Conservation (phyloP, 768 basidiomycete genomes). For the Pholiota conissans region DNA sequence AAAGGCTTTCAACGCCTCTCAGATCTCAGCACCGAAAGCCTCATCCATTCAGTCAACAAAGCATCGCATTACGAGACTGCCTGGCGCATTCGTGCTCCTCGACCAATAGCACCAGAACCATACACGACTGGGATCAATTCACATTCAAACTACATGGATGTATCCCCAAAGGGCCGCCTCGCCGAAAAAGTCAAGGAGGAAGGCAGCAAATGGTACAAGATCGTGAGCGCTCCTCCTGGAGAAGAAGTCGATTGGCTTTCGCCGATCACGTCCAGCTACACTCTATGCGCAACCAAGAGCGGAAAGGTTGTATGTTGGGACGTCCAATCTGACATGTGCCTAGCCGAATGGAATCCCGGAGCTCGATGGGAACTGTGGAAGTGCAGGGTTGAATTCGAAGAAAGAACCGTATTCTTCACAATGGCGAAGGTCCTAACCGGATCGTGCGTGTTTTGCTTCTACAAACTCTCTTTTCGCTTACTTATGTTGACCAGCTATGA, state of each 20-base stretch:
- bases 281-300: constrained; percentile 74
- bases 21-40: constrained; percentile 62
- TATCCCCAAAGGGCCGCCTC: constrained; percentile 12
- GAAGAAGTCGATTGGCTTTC: constrained; percentile 79
- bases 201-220: constrained; percentile 58
- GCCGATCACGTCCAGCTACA: constrained; percentile 74
- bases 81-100: constrained; percentile 61
- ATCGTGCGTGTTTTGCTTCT: constrained; percentile 36
- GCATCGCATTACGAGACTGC: constrained; percentile 61
- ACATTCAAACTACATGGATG: constrained; percentile 41
- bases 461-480: neutral
- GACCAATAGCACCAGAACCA: constrained; percentile 39
- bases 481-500: constrained; percentile 41
- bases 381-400: constrained; percentile 74
- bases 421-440: constrained; percentile 65
- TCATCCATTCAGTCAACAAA: constrained; percentile 63
- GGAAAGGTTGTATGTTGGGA: constrained; percentile 82
- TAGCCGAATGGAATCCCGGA: constrained; percentile 71
- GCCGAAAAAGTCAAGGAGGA: constrained; percentile 14
- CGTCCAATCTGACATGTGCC: constrained; percentile 55
- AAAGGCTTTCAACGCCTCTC: constrained; percentile 68
- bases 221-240: constrained; percentile 62
- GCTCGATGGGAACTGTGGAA: constrained; percentile 75
- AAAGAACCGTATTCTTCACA: constrained; percentile 69
- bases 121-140: constrained; percentile 29